A percentile compares a stretch with the other conserved stretches of the same genome.
Evolutionary conservation across 2,329 filamentous ascomycete species (phyloP).

Genomic region (Exophiala bonariae): DNA sequence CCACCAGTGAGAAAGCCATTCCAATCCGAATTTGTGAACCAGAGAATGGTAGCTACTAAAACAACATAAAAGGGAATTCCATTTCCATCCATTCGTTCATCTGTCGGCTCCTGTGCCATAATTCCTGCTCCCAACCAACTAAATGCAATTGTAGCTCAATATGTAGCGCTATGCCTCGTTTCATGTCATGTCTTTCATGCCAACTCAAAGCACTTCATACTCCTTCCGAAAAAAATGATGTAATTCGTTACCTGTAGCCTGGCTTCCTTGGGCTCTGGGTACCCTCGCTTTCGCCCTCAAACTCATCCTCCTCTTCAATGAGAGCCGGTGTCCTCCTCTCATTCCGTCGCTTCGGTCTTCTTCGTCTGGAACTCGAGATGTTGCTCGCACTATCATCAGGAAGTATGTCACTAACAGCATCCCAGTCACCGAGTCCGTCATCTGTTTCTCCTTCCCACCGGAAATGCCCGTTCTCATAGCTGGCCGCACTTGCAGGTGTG

Average conservation of each 20-base stretch:
- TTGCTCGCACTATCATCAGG: constrained; percentile 53
- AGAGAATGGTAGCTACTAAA: too few species aligned
- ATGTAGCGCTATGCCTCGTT: too few species aligned
- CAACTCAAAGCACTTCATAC: too few species aligned
- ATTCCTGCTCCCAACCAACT: too few species aligned
- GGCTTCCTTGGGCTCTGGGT: constrained; percentile 27
- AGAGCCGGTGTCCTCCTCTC: constrained; percentile 50
- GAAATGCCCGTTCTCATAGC: not conserved
- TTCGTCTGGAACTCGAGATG: constrained; percentile 44
- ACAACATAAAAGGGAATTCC: too few species aligned
- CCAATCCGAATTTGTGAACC: too few species aligned
- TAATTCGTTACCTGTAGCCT: not conserved
- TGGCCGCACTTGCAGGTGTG: constrained; percentile 38
- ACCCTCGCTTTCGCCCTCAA: constrained; percentile 32
- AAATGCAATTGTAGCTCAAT: too few species aligned
- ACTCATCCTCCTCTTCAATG: constrained; percentile 50
- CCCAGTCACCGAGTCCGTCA: constrained; percentile 45
- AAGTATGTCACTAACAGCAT: constrained; percentile 43
- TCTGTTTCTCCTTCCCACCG: constrained; percentile 43
- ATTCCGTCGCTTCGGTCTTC: constrained; percentile 46
- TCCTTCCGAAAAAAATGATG: too few species aligned
- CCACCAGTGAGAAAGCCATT: too few species aligned
- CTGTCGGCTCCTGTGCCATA: too few species aligned
- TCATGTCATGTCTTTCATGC: too few species aligned
- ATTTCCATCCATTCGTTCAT: too few species aligned